A percentile compares a stretch with the other conserved stretches of the same genome.
Conservation (phyloP, 2,329 filamentous ascomycete genomes). For the Xylaria sp. region DNA sequence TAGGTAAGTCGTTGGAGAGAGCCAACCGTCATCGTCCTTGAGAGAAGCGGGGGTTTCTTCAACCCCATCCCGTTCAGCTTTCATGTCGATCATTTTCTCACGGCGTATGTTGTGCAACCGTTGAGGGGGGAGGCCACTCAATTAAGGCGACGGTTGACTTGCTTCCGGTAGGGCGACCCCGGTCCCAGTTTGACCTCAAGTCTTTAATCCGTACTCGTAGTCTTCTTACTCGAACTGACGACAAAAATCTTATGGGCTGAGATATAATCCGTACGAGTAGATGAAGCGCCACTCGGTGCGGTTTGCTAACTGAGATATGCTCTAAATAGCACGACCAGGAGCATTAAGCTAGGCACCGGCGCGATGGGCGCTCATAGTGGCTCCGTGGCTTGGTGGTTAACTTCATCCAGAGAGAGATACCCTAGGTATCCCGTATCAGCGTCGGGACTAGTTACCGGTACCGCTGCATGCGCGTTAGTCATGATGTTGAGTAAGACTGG, state of each 20-base stretch:
- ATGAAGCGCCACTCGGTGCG: not conserved
- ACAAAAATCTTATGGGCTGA: conserved; percentile 3
- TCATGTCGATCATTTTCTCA: conserved; percentile 3
- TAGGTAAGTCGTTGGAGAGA: not conserved
- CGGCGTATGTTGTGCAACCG: conserved; percentile 1
- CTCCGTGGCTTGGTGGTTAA: not conserved
- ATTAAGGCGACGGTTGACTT: conserved; percentile 13
- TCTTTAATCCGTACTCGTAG: not conserved
- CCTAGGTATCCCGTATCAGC: not conserved
- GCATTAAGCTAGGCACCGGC: too few species aligned
- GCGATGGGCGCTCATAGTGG: not conserved
- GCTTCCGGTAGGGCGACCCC: conserved; percentile 16
- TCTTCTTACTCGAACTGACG: not conserved
- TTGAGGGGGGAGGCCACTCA: conserved; percentile 4
- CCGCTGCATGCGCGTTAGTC: not conserved
- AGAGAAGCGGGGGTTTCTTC: conserved; percentile 6
- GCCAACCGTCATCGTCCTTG: not conserved
- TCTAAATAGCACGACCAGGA: too few species aligned
- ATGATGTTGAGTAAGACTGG: conserved; percentile 1
- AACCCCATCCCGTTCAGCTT: conserved; percentile 13
- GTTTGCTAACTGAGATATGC: not conserved
- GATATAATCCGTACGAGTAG: not conserved
- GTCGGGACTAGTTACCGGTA: not conserved
- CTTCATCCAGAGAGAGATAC: not conserved
- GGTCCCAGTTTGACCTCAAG: conserved; percentile 5